Percentiles rank a stretch among this genome's conserved stretches.
These are phyloP conservation scores for Cryptococcus maquisensis DNA, from an alignment of 1,284 basidiomycete genomes.

Conservation along the genomic window DNA sequence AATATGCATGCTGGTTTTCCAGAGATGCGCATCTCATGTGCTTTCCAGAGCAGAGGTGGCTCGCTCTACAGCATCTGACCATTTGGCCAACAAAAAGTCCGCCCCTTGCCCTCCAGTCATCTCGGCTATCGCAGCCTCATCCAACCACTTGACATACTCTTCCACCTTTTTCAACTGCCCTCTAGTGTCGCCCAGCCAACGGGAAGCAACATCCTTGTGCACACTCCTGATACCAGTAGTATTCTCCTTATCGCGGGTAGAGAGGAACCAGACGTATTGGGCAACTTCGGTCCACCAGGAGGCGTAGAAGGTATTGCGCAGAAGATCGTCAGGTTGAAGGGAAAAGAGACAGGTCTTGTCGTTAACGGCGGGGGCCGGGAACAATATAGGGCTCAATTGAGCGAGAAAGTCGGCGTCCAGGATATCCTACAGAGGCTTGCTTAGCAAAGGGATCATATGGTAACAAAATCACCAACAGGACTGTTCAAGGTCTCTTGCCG, in stretches of 20 bases:
- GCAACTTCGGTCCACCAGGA: conserved; percentile 30
- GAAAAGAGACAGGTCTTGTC: conserved; percentile 6
- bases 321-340: conserved; percentile 7
- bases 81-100: conserved; percentile 6
- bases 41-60: not conserved
- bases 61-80: conserved; percentile 9
- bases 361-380: conserved; percentile 10
- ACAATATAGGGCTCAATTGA: conserved; percentile 20
- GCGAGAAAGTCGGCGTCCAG: conserved; percentile 10
- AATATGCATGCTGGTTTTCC: no score
- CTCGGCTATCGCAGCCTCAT: not conserved
- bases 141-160: not conserved
- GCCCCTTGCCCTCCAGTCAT: not conserved
- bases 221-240: conserved; percentile 2
- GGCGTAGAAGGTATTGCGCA: conserved; percentile 19
- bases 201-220: not conserved
- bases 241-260: conserved; percentile 9
- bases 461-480: not conserved
- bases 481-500: conserved; percentile 22
- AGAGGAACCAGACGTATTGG: conserved; percentile 19
- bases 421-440: conserved; percentile 5
- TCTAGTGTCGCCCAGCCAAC: not conserved
- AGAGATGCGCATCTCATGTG: no score
- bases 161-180: conserved; percentile 2
- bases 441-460: not conserved